These are phyloP conservation scores for Mycena indigotica DNA, from an alignment of 768 basidiomycete genomes.

Conservation along the genomic window DNA sequence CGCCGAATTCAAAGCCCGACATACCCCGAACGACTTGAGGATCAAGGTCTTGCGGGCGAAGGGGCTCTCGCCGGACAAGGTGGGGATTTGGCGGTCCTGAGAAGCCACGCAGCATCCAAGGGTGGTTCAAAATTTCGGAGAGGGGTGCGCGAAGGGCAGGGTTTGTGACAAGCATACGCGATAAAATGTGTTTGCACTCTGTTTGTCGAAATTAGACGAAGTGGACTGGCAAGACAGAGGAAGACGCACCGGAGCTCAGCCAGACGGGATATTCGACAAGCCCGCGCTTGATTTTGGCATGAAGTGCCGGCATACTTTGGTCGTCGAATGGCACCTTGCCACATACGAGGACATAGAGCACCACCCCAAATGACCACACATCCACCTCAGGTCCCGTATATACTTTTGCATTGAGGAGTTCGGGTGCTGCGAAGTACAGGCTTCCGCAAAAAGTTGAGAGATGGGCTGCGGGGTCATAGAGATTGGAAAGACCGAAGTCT, in stretches of 20 bases:
- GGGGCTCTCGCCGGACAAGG: constrained; percentile 85
- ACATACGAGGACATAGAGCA: constrained; percentile 95
- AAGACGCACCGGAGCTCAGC: constrained; percentile 81
- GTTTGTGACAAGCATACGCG: constrained; percentile 95
- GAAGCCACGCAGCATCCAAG: constrained; percentile 92
- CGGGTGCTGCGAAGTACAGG: constrained; percentile 97
- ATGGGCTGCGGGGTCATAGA: constrained; percentile 81
- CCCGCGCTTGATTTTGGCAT: constrained; percentile 98
- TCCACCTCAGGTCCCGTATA: constrained; percentile 99
- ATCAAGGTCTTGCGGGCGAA: constrained; percentile 88
- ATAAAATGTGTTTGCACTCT: constrained; percentile 95
- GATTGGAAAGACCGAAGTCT: constrained; percentile 97
- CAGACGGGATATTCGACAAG: constrained; percentile 97
- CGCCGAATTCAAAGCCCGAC: constrained; percentile 96
- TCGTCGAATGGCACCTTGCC: constrained; percentile 99
- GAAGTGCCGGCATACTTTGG: constrained; percentile 97
- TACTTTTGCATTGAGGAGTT: constrained; percentile 93
- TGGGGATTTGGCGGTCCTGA: constrained; percentile 78
- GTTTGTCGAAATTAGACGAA: not conserved
- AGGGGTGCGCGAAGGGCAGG: constrained; percentile 84
- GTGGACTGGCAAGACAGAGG: constrained; percentile 11
- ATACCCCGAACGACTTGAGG: constrained; percentile 83
- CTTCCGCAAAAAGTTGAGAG: constrained; percentile 97
- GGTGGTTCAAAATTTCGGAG: constrained; percentile 81
- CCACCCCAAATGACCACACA: constrained; percentile 98